Percentiles rank a stretch among this genome's conserved stretches.
phyloP scores from a whole-genome alignment of 805 yeast species.

The Myxozyma lipomycoides region DNA sequence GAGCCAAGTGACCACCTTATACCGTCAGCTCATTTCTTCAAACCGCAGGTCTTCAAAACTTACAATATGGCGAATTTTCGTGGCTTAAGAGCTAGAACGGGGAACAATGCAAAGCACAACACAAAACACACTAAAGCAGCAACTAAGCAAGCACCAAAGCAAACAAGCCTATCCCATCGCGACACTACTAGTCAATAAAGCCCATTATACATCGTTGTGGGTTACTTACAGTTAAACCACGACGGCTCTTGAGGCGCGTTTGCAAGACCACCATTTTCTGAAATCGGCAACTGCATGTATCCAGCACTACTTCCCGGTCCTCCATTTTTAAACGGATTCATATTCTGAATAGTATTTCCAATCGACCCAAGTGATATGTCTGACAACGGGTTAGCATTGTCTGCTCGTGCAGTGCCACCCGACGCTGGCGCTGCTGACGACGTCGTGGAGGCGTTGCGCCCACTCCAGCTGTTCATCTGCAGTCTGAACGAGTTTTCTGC shows the following conservation, averaged over 20 bases:
- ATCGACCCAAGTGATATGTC: constrained; percentile 19
- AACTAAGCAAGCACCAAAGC: constrained; percentile 70
- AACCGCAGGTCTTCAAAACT: too few species aligned
- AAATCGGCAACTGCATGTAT: constrained; percentile 62
- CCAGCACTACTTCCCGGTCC: constrained; percentile 5
- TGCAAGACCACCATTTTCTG: constrained; percentile 47
- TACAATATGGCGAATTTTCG: constrained; percentile 69
- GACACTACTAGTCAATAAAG: constrained; percentile 38
- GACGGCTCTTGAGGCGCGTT: constrained; percentile 52
- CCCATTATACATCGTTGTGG: background rate
- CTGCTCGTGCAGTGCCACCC: constrained; percentile 5
- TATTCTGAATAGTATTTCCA: constrained; percentile 6
- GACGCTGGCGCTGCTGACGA: constrained; percentile 10
- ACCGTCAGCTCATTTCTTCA: too few species aligned
- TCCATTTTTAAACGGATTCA: constrained; percentile 20
- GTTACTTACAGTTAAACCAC: constrained; percentile 52
- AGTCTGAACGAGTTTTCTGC: constrained; percentile 26
- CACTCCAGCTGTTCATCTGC: constrained; percentile 26
- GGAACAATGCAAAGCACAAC: constrained; percentile 77
- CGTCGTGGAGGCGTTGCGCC: constrained; percentile 13
- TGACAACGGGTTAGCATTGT: background rate
- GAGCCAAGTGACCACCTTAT: constrained; percentile 88
- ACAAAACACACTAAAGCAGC: constrained; percentile 80
- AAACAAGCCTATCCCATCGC: constrained; percentile 72
- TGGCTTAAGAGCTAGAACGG: constrained; percentile 84